Conservation (phyloP, 805 yeast species). For the Candida hispaniensis region DNA sequence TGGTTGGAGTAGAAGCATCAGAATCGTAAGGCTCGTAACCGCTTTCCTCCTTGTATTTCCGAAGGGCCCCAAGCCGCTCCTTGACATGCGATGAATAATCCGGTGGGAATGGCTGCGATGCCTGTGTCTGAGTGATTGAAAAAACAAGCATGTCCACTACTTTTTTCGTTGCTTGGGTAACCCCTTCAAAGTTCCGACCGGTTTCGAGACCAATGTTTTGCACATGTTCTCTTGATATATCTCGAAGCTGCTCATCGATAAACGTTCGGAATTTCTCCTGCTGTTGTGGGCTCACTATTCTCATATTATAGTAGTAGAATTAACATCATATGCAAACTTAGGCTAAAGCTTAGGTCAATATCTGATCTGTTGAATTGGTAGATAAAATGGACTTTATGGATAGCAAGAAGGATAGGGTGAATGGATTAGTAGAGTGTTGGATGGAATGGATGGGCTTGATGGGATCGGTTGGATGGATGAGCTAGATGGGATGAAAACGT, state of each 20-base stretch:
- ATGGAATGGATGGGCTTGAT: too few relatives aligned
- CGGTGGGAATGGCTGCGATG: constrained; percentile 1
- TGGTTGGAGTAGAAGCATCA: too few relatives aligned
- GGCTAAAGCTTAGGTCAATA: too few relatives aligned
- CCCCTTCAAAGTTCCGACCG: constrained; percentile 33
- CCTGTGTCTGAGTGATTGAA: constrained; percentile 35
- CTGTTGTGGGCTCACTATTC: constrained; percentile 13
- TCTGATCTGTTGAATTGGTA: too few relatives aligned
- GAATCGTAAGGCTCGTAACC: too few relatives aligned
- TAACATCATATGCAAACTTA: too few relatives aligned
- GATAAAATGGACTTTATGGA: too few relatives aligned
- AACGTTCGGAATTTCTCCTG: constrained; percentile 19
- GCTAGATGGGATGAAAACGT: too few relatives aligned
- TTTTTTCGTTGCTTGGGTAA: too few relatives aligned
- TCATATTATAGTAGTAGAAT: constrained; percentile 2
- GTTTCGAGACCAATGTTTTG: constrained; percentile 18
- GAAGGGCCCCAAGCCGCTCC: constrained; percentile 18
- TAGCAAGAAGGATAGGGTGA: too few relatives aligned
- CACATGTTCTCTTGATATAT: constrained; percentile 22
- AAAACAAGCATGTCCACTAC: constrained; percentile 52
- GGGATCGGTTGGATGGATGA: too few relatives aligned
- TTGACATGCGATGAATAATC: constrained; percentile 5
- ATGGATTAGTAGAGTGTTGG: too few relatives aligned
- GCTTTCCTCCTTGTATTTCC: constrained; percentile 16
- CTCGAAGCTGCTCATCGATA: constrained; percentile 21